Base-by-base conservation (phyloP, 768 basidiomycete species). In the Tephrocybe sp. region DNA sequence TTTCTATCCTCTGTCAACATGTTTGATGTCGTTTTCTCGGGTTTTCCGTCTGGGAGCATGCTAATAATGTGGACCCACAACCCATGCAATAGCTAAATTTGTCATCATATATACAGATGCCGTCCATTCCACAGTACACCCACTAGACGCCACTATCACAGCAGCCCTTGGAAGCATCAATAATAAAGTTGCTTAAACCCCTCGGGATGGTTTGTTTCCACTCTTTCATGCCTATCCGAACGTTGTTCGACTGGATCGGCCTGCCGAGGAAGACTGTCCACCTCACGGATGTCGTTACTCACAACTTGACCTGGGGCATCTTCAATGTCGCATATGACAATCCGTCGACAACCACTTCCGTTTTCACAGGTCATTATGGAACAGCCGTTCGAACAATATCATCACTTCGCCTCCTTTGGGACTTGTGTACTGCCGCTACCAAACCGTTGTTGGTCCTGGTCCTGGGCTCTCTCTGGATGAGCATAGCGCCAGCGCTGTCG, bases 311-410 rank as follows among this genome's bases (percentile, higher is more conserved):
- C 11, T 67, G 68, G 70, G 71, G 71, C 1, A 71, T 73, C 21
- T 75, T 75, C 53, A 56, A 64, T n/a, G 51, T 75, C 34, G 70
- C 67, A 1, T 70, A 69, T 46, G 67, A 64, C 11, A 45, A 46
- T 2, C 55, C 37, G 21, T 50, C 41, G 8, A 30, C 15, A 5
- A 45, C 33, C 1, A n/a, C 10, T 23, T 4, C 18, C 48, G 34
- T 24, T 55, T 33, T 44, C 36, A 32, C 26, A 30, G n/a, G n/a
- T 37, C 36, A 26, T 36, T 28, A 21, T 14, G 25, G 30, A 17
- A 30, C 38, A 24, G n/a, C 2, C 49, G 28, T 54, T 49, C 28
- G 36, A 45, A 4, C 56, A 44, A 4, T 44, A n/a, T 15, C 26
- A 3, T 3, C 21, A 23, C 21, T 55, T 10, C 63, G 62, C 18